Evolutionary conservation across 176 grass and related monocot genomes (phyloP).

Genomic region (Calamus simplicifolius): DNA sequence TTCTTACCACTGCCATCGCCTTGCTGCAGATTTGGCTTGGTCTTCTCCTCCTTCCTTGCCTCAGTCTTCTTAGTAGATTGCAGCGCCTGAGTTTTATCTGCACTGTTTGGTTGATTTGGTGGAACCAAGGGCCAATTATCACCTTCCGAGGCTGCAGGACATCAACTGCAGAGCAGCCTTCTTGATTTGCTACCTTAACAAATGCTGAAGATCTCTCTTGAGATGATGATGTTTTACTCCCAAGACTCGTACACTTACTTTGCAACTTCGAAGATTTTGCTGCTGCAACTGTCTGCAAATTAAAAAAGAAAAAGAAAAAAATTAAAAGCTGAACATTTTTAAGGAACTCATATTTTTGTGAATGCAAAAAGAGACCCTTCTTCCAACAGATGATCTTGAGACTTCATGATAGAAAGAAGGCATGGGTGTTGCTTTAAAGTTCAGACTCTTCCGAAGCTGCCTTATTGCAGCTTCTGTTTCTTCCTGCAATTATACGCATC

Average conservation of each 20-base stretch:
- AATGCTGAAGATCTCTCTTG: neutral
- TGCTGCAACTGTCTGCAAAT: conserved; percentile 3
- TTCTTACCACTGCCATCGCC: neutral
- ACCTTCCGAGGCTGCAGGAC: no score
- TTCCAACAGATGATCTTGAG: neutral
- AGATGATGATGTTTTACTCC: neutral
- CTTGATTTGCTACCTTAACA: neutral
- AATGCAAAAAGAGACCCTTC: conserved; percentile 9
- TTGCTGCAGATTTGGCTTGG: neutral
- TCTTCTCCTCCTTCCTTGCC: neutral
- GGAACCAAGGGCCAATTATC: neutral
- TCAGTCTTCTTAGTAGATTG: neutral
- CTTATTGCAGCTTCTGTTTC: conserved; percentile 14
- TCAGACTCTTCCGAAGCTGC: conserved; percentile 20
- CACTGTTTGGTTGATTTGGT: neutral
- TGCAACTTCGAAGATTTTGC: neutral
- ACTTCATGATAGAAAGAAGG: conserved; percentile 18
- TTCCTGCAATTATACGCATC: conserved; percentile 3
- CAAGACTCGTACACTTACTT: neutral
- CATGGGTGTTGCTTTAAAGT: conserved; percentile 24
- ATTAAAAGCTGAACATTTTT: neutral
- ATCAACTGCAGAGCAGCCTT: neutral
- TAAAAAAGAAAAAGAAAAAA: no score
- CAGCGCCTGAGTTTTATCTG: neutral
- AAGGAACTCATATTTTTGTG: neutral